These are phyloP conservation scores for Oldenlandia corymbosa DNA, from an alignment of 257 asterid genomes.

Conservation along the genomic window DNA sequence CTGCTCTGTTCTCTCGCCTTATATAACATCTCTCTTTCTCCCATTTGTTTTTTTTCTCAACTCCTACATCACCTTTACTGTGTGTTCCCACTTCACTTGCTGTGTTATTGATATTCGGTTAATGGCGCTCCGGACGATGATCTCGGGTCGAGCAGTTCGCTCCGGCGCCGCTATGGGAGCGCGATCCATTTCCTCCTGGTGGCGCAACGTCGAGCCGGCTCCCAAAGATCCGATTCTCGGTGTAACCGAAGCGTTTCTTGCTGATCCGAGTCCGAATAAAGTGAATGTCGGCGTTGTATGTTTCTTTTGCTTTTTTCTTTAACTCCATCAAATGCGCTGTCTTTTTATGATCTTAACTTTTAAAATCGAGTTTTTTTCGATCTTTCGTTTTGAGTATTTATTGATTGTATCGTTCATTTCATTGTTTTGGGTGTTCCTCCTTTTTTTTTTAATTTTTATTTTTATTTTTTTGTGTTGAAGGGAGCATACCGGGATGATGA, in stretches of 20 bases:
- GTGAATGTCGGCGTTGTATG: slow-evolving; percentile 98
- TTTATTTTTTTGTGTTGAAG: slow-evolving; percentile 20
- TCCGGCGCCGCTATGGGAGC: slow-evolving; percentile 38
- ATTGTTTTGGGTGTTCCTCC: no score
- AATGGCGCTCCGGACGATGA: slow-evolving; percentile 56
- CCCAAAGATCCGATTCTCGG: slow-evolving; percentile 97
- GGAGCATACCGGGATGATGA: slow-evolving; percentile 96
- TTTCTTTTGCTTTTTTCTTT: no score
- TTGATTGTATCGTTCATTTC: no score
- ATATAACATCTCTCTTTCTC: background rate
- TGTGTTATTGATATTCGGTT: background rate
- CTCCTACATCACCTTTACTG: slow-evolving; percentile 11
- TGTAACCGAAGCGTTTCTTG: slow-evolving; percentile 92
- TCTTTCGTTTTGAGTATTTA: background rate
- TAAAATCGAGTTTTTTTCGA: background rate
- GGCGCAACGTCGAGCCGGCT: slow-evolving; percentile 93
- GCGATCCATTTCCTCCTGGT: slow-evolving; percentile 72
- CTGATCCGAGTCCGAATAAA: slow-evolving; percentile 77
- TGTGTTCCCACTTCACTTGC: slow-evolving; percentile 2
- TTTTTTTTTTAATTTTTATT: background rate
- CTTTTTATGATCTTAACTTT: background rate
- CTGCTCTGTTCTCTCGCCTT: background rate
- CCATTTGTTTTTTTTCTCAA: background rate
- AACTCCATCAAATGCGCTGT: background rate
- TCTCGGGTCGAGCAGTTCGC: slow-evolving; percentile 25